A percentile compares a stretch with the other conserved stretches of the same genome.
Evolutionary conservation across 805 yeast species (phyloP).

Genomic region (Cyberlindnera japonica): DNA sequence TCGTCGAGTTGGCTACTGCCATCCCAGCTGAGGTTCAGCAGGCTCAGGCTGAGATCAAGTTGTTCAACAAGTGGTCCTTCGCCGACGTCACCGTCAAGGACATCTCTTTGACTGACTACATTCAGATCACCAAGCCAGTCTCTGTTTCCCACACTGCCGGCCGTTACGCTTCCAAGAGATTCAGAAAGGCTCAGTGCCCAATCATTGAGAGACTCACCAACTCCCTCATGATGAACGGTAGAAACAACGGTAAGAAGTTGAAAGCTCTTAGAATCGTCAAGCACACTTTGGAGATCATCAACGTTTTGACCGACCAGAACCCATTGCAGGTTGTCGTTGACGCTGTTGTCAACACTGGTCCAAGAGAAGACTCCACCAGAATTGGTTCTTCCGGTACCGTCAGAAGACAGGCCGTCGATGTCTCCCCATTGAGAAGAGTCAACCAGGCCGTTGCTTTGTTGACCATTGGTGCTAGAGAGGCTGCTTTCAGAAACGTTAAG

Average conservation of each 20-base stretch:
- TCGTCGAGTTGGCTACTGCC: conserved; percentile 86
- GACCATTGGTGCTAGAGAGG: conserved; percentile 99
- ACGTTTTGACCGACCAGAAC: conserved; percentile 97
- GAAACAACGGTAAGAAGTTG: conserved; percentile 99
- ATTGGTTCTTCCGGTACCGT: conserved; percentile 99
- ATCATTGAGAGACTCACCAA: conserved; percentile 98
- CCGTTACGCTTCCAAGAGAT: conserved; percentile 98
- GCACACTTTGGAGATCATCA: conserved; percentile 97
- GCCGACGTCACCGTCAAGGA: conserved; percentile 97
- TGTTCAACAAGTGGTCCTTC: conserved; percentile 99
- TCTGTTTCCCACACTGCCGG: conserved; percentile 99
- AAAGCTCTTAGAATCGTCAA: conserved; percentile 99
- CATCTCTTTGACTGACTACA: conserved; percentile 96
- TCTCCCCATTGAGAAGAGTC: conserved; percentile 99
- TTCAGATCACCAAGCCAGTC: conserved; percentile 96
- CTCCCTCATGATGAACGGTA: conserved; percentile 99
- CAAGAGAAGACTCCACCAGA: conserved; percentile 99
- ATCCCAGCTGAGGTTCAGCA: conserved; percentile 96
- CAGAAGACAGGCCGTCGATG: conserved; percentile 99
- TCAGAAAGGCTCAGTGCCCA: conserved; percentile 99
- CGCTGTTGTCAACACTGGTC: conserved; percentile 99
- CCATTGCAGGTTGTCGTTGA: conserved; percentile 99
- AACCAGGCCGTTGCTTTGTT: conserved; percentile 98
- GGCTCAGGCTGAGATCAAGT: conserved; percentile 94
- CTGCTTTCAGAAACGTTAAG: conserved; percentile 99